Base-by-base conservation (phyloP, 2,329 filamentous ascomycete genomes). In the Sporothrix mexicana region DNA sequence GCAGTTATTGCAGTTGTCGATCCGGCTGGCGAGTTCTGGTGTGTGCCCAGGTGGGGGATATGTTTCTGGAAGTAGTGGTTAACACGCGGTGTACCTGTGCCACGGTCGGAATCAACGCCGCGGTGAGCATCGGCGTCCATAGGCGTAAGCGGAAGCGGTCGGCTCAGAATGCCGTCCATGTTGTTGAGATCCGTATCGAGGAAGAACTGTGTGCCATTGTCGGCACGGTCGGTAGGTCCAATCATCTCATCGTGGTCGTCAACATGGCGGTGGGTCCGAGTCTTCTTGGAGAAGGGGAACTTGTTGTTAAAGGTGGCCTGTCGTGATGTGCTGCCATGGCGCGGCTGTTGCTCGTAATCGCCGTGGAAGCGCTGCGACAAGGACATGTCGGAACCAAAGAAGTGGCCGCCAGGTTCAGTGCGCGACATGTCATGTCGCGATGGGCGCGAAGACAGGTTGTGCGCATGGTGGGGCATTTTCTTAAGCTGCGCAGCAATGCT, bases 111-210 rank as follows among this genome's bases (percentile, higher is more conserved):
- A 30, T 88, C 85, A 41, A 81, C 85, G 41, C 83, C 75, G 20
- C 80, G 81, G 36, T 81, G 83, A 73, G 87, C 81, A 75, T 84
- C 81, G 76, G 86, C 85, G 74, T 89, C 91, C 76, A 93, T 90
- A 1, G 93, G 92, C 0, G 93, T 92, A 78, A 94, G 84, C 0
- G 91, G 89, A 20, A 87, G 87, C 3, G 89, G 90, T 75, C 90
- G 89, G 69, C 91, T 90, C 74, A 98, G 84, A 75, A 98, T 98
- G 25, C 94, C 96, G 77, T 95, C 92, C 93, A 99, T 96, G 77
- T 97, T 90, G 72, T 90, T 90, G 66, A 98, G 87, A 79, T 98
- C 92, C 1, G 93, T 97, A 80, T 98, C 95, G 36, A 98, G 88
- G 78, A 88, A 88, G 82, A 92, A 97, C 62, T 94, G 81, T 13